Conservation (phyloP, 495 filamentous ascomycete genomes). For the Penicillium dipodomyicola region DNA sequence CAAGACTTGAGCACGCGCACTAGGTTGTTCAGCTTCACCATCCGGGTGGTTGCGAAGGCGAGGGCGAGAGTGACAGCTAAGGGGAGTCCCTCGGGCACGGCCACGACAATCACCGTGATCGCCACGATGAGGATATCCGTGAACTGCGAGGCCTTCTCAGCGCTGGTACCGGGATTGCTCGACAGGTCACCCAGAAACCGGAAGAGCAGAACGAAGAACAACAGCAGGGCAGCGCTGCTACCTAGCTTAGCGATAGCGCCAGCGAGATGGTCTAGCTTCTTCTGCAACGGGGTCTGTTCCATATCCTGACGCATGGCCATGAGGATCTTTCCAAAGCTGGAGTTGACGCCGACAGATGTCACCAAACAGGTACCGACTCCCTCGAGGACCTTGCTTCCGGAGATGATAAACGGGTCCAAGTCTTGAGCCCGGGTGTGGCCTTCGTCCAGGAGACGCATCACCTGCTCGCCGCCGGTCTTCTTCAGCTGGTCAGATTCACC, state of each 20-base stretch:
- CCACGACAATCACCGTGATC: slow-evolving; percentile 95
- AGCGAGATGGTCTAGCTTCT: slow-evolving; percentile 46
- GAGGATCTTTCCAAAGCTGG: slow-evolving; percentile 86
- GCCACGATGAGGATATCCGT: slow-evolving; percentile 92
- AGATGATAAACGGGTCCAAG: slow-evolving; percentile 90
- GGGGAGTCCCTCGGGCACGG: slow-evolving; percentile 90
- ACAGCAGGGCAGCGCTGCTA: too few relatives aligned
- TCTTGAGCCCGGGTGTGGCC: slow-evolving; percentile 67
- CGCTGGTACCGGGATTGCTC: slow-evolving; percentile 34
- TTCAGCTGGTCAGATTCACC: slow-evolving; percentile 79
- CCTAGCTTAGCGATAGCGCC: too few relatives aligned
- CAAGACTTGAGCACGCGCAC: slow-evolving; percentile 88
- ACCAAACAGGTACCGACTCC: slow-evolving; percentile 84
- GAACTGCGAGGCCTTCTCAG: slow-evolving; percentile 44
- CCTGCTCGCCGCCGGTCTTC: slow-evolving; percentile 51
- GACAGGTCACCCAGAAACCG: slow-evolving; percentile 76
- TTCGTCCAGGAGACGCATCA: too few relatives aligned
- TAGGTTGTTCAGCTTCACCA: slow-evolving; percentile 93
- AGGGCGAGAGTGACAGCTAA: slow-evolving; percentile 90
- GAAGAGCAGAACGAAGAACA: slow-evolving; percentile 69
- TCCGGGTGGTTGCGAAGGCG: slow-evolving; percentile 90
- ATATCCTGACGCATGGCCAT: slow-evolving; percentile 88
- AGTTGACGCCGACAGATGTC: slow-evolving; percentile 83
- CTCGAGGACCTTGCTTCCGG: slow-evolving; percentile 87
- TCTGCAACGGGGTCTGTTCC: slow-evolving; percentile 89